Base-by-base conservation (phyloP, 2,329 filamentous ascomycete species). In the Chrysoporthe austroafricana region DNA sequence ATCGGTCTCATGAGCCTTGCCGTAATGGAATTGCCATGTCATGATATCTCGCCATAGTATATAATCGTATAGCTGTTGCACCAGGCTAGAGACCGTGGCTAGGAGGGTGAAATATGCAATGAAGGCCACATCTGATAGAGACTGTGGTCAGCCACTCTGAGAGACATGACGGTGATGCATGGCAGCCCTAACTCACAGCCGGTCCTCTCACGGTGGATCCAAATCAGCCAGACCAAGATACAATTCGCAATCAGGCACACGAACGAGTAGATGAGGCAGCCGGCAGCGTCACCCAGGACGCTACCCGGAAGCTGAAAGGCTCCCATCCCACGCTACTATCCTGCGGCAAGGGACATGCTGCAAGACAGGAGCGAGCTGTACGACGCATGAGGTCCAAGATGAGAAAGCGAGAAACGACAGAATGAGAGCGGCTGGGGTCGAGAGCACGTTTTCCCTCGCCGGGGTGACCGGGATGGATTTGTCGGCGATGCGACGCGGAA, bases 271-370 rank as follows among this genome's bases (percentile, higher is more conserved):
- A 50, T 4, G 13, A 69, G 60, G 32, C 67, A 69, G 18, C 52
- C 67, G 44, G 66, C 54, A 66, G 67, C 67, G 61, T 66, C 64
- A 61, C 60, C 67, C 34, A 63, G 39, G 60, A 69, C 67, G 64
- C 67, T 69, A 60, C 64, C 67, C 34, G 67, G 67, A 66, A 69
- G 67, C 67, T 69, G 67, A 66, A 69, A 69, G 67, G 67, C 67
- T 50, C 67, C 67, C 67, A 69, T 69, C 64, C 63, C 67, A 69
- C 60, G 63, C 48, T 65, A 43, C 34, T 63, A 36, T 63, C 60
- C 65, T 34, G 42, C 16, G 54, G 34, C 18, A 65, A 32, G 21
- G 42, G 34, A 59, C 54, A 52, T 52, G 54, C 54, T 52, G 56
- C 39, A 46, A 44, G n/a, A 46, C 59, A 46, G 21, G 43, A 46